Conservation (phyloP, 2,329 filamentous ascomycete genomes). For the Arachnomyces sp. region DNA sequence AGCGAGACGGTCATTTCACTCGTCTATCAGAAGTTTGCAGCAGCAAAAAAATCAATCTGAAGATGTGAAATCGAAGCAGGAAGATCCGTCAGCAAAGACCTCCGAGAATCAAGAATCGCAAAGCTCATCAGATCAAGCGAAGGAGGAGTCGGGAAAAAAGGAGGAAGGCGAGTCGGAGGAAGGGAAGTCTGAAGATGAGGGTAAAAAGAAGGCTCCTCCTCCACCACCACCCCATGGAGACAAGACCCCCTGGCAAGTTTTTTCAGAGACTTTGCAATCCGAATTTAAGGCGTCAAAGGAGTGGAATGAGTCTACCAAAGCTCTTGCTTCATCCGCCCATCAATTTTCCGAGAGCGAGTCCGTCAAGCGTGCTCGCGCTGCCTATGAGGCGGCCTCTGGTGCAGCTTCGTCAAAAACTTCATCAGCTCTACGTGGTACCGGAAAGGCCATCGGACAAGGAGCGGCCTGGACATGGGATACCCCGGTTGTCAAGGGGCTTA, state of each 20-base stretch:
- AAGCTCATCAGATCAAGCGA: conserved; percentile 20
- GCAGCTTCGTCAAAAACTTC: conserved; percentile 71
- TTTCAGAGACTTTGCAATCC: conserved; percentile 86
- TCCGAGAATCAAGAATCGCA: conserved; percentile 23
- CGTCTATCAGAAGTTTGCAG: conserved; percentile 24
- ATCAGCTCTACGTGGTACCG: conserved; percentile 75
- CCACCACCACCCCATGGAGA: conserved; percentile 94
- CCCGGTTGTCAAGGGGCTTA: conserved; percentile 78
- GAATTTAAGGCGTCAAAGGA: conserved; percentile 98
- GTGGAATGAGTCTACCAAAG: conserved; percentile 98
- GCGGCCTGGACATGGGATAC: conserved; percentile 98
- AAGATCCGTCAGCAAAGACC: conserved; percentile 24
- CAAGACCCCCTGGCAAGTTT: conserved; percentile 98
- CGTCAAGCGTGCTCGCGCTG: conserved; percentile 74
- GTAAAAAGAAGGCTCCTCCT: conserved; percentile 57
- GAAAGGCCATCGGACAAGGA: conserved; percentile 77
- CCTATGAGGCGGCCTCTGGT: conserved; percentile 78
- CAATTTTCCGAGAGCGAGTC: conserved; percentile 90
- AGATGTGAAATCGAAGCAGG: conserved; percentile 34
- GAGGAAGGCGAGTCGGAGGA: conserved; percentile 40
- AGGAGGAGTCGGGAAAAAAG: conserved; percentile 37
- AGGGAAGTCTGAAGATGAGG: conserved; percentile 38
- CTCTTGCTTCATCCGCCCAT: conserved; percentile 77
- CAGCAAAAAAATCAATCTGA: conserved; percentile 30
- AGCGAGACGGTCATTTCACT: conserved; percentile 31